Evolutionary conservation across 306 rosid genomes (phyloP).

Genomic region (Vigna trinervia): DNA sequence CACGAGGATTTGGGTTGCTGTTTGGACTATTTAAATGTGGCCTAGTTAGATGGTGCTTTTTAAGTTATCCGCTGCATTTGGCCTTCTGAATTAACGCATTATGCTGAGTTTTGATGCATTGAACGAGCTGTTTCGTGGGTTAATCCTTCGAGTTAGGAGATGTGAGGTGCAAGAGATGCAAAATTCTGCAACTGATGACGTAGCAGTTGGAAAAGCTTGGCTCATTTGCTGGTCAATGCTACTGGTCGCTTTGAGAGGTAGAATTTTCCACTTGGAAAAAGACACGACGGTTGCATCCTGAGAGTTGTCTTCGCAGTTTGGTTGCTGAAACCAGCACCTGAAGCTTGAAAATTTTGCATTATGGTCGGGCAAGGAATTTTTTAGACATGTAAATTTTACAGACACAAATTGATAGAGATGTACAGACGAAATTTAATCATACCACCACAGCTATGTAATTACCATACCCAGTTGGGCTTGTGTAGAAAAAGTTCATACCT

Average conservation of each 20-base stretch:
- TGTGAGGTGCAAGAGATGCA: not conserved
- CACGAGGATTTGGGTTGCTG: conserved; percentile 38
- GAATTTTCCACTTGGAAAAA: conserved; percentile 13
- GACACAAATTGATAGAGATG: conserved; percentile 45
- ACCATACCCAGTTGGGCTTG: conserved; percentile 27
- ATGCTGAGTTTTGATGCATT: conserved; percentile 11
- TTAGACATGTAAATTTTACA: conserved; percentile 44
- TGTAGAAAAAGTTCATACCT: not conserved
- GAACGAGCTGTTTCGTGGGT: conserved; percentile 15
- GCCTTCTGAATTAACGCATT: conserved; percentile 29
- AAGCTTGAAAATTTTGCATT: conserved; percentile 50
- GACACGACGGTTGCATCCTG: not conserved
- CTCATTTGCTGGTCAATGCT: conserved; percentile 9
- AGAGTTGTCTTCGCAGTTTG: conserved; percentile 37
- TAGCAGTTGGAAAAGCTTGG: conserved; percentile 18
- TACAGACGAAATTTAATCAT: conserved; percentile 46
- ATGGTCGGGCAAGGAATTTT: conserved; percentile 33
- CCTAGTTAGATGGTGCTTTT: conserved; percentile 35
- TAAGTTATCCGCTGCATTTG: conserved; percentile 36
- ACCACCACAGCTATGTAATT: conserved; percentile 39
- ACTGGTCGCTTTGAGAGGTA: conserved; percentile 24
- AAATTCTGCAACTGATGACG: conserved; percentile 19
- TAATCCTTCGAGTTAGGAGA: conserved; percentile 23
- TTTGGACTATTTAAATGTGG: conserved; percentile 36
- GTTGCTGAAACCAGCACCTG: conserved; percentile 28